Conservation (phyloP, 179 eudicot species). For the Corrigiola litoralis region DNA sequence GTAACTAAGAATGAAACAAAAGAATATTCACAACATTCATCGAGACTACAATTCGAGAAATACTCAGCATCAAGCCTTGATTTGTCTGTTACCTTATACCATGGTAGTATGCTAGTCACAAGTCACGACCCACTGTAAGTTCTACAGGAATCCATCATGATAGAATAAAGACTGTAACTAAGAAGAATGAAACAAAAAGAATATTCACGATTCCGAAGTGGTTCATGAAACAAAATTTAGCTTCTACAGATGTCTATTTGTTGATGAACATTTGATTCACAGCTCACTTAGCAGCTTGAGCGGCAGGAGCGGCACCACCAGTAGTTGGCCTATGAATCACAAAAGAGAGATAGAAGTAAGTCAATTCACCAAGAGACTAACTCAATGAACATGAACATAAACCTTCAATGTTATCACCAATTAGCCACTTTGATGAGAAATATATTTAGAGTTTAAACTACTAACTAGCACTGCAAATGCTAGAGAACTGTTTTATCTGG, state of each 20-base stretch:
- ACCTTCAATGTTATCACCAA: no score
- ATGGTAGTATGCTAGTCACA: not conserved
- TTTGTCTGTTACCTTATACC: not conserved
- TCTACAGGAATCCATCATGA: not conserved
- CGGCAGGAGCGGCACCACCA: slow-evolving; percentile 21
- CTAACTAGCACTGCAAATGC: no score
- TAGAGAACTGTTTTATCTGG: no score
- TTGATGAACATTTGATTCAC: not conserved
- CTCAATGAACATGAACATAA: not conserved
- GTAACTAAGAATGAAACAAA: no score
- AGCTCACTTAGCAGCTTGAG: slow-evolving; percentile 17
- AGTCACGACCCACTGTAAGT: not conserved
- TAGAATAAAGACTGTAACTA: not conserved
- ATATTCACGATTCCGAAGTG: not conserved
- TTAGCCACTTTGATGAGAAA: no score
- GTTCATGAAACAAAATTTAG: not conserved
- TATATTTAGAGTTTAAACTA: no score
- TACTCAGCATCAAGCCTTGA: not conserved
- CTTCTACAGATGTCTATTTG: not conserved
- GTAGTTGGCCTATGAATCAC: slow-evolving; percentile 26
- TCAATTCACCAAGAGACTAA: no score
- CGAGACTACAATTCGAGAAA: not conserved
- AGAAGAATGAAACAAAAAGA: not conserved
- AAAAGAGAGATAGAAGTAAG: not conserved
- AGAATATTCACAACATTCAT: not conserved